A percentile compares a stretch with the other conserved stretches of the same genome.
Evolutionary conservation across 176 grass and related monocot species (phyloP).

Genomic region (Poa annua): DNA sequence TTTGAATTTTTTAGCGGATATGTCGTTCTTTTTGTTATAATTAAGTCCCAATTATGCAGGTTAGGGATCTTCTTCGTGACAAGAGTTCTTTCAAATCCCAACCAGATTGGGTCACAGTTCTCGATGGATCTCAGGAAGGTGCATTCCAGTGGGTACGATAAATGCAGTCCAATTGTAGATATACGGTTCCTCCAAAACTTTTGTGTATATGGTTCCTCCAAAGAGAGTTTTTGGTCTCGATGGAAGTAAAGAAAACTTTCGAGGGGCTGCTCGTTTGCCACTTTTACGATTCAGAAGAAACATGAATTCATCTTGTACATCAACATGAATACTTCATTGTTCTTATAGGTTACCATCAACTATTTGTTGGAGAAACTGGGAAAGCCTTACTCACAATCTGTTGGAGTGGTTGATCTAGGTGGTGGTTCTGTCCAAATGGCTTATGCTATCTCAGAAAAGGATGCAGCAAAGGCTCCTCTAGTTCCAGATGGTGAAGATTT

Average conservation of each 20-base stretch:
- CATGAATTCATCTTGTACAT: constrained; percentile 12
- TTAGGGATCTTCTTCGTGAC: constrained; percentile 81
- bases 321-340: constrained; percentile 21
- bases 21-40: neutral
- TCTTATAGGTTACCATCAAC: constrained; percentile 82
- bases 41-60: constrained; percentile 56
- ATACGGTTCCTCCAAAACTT: neutral
- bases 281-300: constrained; percentile 25
- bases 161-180: constrained; percentile 18
- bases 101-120: constrained; percentile 87
- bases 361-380: constrained; percentile 89
- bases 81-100: constrained; percentile 92
- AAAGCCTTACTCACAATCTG: constrained; percentile 77
- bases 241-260: constrained; percentile 36
- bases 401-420: constrained; percentile 97
- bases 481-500: constrained; percentile 80
- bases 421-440: constrained; percentile 99
- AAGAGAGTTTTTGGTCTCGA: neutral
- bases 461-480: constrained; percentile 80
- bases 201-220: constrained; percentile 21
- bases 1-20: neutral
- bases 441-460: constrained; percentile 96
- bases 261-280: constrained; percentile 21
- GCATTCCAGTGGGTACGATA: constrained; percentile 87
- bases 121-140: constrained; percentile 97